Base-by-base conservation (phyloP, 139 green algal species). In the Chlamydomonas applanata region DNA sequence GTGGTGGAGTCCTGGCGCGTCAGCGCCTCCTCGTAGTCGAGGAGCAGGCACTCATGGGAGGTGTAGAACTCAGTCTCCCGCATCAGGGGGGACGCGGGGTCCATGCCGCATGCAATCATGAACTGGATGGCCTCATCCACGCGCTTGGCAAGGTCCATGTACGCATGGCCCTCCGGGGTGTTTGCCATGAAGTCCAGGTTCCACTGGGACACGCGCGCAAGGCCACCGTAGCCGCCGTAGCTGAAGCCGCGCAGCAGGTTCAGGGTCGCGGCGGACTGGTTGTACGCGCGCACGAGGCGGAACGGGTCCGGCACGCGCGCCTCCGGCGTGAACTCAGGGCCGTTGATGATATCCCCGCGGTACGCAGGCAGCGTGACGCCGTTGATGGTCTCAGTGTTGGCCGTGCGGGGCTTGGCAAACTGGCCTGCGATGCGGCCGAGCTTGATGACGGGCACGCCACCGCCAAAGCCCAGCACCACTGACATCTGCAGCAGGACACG, bases 331-430 rank as follows among this genome's bases (percentile, higher is more conserved):
- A 97, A 97, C 70, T 98, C 93, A 5, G 92, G 88, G 4, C 87
- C 92, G 80, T 99, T 99, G 86, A 99, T 98, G 88, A 98, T 99
- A 89, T 99, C 96, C 2, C 96, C 96, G 49, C 93, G 75, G 85
- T 93, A 92, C n/a, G 77, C 84, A 32, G 88, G 86, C 35, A 92
- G 77, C 34, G 79, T 80, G 5, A 91, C 81, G 62, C 84, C 85
- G 66, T 85, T 71, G 35, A 83, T 80, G 67, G 73, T 86, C 80
- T 91, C 88, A 14, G 69, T 73, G 61, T 67, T 33, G 25, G 73
- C 49, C 1, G 65, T 82, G 49, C 96, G 82, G 4, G 96, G 96
- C 90, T 99, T 99, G 77, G 96, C 96, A 73, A 99, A 99, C 87
- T 99, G 96, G 0, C 96, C 96, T 9, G 96, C 96, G 86, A 99